phyloP scores from a whole-genome alignment of 306 rosid genomes.

The Gillenia trifoliata region DNA sequence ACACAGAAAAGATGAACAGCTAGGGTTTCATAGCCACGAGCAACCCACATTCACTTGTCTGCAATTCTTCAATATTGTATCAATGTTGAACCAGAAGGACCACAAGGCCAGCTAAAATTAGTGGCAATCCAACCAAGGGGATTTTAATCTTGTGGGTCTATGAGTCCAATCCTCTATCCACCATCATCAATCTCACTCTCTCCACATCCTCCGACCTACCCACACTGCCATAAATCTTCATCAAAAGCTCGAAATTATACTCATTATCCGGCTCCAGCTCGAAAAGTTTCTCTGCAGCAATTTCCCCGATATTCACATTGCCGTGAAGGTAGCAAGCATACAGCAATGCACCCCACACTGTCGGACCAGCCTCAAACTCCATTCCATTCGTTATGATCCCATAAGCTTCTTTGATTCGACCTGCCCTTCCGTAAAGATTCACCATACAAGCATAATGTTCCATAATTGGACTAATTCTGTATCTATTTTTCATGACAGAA shows the following conservation, averaged over 20 bases:
- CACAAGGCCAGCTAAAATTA: background rate
- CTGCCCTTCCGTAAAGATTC: constrained; percentile 86
- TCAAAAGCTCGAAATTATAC: constrained; percentile 70
- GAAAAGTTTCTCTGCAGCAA: constrained; percentile 72
- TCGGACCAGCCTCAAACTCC: constrained; percentile 67
- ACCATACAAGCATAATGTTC: constrained; percentile 88
- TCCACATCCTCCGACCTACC: constrained; percentile 58
- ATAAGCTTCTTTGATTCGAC: constrained; percentile 64
- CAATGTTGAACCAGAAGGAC: background rate
- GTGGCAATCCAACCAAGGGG: background rate
- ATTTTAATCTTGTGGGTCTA: constrained; percentile 14
- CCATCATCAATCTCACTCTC: constrained; percentile 62
- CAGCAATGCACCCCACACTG: constrained; percentile 84
- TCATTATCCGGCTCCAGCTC: constrained; percentile 87
- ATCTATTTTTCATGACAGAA: constrained; percentile 56
- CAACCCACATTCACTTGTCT: background rate
- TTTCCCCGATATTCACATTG: constrained; percentile 56
- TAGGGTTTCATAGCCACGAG: background rate
- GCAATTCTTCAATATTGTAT: too few relatives aligned
- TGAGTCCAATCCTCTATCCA: constrained; percentile 60
- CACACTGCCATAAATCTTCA: constrained; percentile 58
- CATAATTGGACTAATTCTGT: constrained; percentile 65
- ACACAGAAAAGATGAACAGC: background rate
- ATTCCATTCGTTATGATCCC: constrained; percentile 39
- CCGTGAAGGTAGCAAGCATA: constrained; percentile 68